Conservation (phyloP, 106 monocot genomes). For the Apostasia shenzhenica region DNA sequence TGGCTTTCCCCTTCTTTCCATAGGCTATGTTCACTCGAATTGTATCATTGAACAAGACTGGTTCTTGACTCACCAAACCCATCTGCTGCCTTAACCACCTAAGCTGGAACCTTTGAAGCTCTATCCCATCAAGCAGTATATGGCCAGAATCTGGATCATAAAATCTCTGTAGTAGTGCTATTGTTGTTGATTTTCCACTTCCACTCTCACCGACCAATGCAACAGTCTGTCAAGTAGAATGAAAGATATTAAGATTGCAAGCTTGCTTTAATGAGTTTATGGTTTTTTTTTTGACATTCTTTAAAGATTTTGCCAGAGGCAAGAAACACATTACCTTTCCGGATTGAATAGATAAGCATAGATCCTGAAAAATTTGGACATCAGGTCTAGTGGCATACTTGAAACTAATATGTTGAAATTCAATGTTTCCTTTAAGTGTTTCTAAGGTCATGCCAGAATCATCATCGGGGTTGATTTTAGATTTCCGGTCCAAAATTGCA, state of each 20-base stretch:
- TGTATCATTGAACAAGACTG: constrained; percentile 18
- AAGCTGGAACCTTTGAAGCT: constrained; percentile 8
- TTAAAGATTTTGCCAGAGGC: neutral
- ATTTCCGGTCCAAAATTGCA: constrained; percentile 40
- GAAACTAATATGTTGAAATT: constrained; percentile 46
- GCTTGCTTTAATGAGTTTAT: neutral
- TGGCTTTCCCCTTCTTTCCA: constrained; percentile 14
- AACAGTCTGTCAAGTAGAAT: constrained; percentile 17
- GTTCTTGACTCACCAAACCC: constrained; percentile 21
- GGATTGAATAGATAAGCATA: constrained; percentile 34
- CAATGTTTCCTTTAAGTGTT: constrained; percentile 31
- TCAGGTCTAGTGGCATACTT: constrained; percentile 45
- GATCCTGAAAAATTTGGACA: constrained; percentile 42
- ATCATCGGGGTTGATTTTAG: constrained; percentile 32
- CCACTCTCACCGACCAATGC: constrained; percentile 19
- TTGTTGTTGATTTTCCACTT: constrained; percentile 15
- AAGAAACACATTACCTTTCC: constrained; percentile 29
- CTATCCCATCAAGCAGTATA: constrained; percentile 9
- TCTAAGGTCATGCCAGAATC: constrained; percentile 27
- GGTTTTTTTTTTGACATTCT: neutral
- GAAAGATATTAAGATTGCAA: neutral
- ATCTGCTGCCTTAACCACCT: constrained; percentile 19
- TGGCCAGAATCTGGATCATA: constrained; percentile 16
- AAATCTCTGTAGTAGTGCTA: constrained; percentile 16
- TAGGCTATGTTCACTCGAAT: constrained; percentile 19